Evolutionary conservation across 106 monocot genomes (phyloP), one percentile per base, ranked within the genome.

Genomic region (Agapanthus africanus): DNA sequence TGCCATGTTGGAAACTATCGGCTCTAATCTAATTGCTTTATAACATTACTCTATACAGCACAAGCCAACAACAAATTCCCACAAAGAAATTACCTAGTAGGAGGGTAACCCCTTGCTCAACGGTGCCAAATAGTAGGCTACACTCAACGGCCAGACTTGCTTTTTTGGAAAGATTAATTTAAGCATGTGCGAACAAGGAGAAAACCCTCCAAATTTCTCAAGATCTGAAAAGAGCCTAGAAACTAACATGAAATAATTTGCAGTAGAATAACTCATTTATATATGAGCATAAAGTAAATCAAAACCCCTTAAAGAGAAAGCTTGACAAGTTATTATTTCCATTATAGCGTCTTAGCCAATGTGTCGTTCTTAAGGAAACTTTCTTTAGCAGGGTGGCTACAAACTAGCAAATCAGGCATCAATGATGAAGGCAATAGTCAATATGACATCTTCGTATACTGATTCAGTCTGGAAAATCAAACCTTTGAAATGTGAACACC

Each of bases 401-500:
- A 36, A 62, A n/a, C 18, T n/a, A 36, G 35, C 61, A 36, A 36
- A 35, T 35, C 18, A 62, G 36, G 19, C 1, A 62, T 62, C 6
- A n/a, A 66, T 18, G 27, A 19, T 14, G 64, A 37, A 6, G 22
- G 37, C 64, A 22, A 64, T 37, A 64, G 19, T 37, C 38, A 64
- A 36, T 37, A 64, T 35, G 30, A 64, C n/a, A 5, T 38, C 7
- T 11, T 16, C 6, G n/a, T 36, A 62, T 22, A 36, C 18, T 6
- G 23, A 34, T 32, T 38, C 18, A 18, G 67, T 68, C 7, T 56
- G 51, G 35, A 49, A 72, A 19, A 46, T 66, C 34, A 35, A 61
- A 94, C 97, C 97, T 97, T 97, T 42, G 97, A 97, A 77, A 97
- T 89, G 69, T 97, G 97, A 73, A 97, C 97, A 52, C 97, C 97